Conservation (phyloP, 768 basidiomycete genomes). For the Exidia glandulosa region DNA sequence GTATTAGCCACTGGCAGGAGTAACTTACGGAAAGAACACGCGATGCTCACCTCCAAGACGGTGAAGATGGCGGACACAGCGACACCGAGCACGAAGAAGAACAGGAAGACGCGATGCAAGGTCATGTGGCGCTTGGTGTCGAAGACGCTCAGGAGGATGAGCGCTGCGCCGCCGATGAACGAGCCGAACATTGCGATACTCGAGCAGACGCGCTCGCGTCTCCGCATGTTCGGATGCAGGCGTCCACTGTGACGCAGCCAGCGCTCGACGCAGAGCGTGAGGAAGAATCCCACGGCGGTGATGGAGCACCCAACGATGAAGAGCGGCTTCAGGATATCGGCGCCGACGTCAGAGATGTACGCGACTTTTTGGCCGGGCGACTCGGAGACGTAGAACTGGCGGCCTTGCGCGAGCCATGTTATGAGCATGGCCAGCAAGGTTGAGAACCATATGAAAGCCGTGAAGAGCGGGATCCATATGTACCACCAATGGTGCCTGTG, state of each 20-base stretch:
- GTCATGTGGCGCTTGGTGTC: slow-evolving; percentile 47
- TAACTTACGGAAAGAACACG: slow-evolving; percentile 1
- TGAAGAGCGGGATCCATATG: slow-evolving; percentile 45
- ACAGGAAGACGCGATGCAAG: slow-evolving; percentile 49
- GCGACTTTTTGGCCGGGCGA: slow-evolving; percentile 37
- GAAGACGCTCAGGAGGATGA: slow-evolving; percentile 60
- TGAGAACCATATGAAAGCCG: slow-evolving; percentile 54
- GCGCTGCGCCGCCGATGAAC: slow-evolving; percentile 49
- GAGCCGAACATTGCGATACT: slow-evolving; percentile 50
- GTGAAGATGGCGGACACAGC: slow-evolving; percentile 66
- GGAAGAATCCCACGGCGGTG: slow-evolving; percentile 50
- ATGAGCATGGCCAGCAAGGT: slow-evolving; percentile 61
- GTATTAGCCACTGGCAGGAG: not conserved
- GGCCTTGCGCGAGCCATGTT: slow-evolving; percentile 57
- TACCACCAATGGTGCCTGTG: not conserved
- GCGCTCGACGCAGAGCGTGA: slow-evolving; percentile 50
- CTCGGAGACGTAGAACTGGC: slow-evolving; percentile 34
- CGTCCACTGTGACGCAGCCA: slow-evolving; percentile 54
- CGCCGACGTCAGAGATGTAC: slow-evolving; percentile 76
- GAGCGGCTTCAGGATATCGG: slow-evolving; percentile 60
- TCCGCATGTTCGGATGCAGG: slow-evolving; percentile 30
- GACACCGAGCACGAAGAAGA: slow-evolving; percentile 66
- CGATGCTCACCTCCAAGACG: slow-evolving; percentile 52
- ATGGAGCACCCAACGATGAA: slow-evolving; percentile 57
- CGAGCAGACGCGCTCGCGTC: slow-evolving; percentile 42